Percentiles rank a stretch among this genome's conserved stretches.
These are phyloP conservation scores for Zizania latifolia DNA, from an alignment of 176 grass and related monocot species.

Conservation along the genomic window DNA sequence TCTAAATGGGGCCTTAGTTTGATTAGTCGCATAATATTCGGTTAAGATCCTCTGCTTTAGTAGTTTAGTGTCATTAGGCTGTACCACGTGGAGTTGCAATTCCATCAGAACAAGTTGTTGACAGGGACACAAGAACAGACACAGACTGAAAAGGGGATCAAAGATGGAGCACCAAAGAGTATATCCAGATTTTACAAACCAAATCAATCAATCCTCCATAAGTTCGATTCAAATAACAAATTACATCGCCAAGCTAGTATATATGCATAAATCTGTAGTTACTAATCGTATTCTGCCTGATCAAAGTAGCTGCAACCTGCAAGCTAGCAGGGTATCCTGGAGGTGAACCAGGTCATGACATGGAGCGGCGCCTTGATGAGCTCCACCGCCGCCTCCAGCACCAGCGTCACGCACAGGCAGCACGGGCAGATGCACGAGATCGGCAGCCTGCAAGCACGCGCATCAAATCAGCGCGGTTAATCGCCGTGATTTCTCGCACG, in stretches of 20 bases:
- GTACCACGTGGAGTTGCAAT: no score
- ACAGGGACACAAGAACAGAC: not conserved
- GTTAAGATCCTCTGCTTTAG: no score
- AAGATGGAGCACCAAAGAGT: no score
- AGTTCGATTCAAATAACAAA: not conserved
- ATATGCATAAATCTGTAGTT: not conserved
- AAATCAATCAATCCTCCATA: not conserved
- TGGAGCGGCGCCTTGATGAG: conserved; percentile 72
- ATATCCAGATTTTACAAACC: not conserved
- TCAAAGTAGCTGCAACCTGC: not conserved
- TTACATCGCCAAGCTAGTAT: not conserved
- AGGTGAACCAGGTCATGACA: conserved; percentile 80
- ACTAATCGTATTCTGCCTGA: not conserved
- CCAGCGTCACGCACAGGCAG: conserved; percentile 67
- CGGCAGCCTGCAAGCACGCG: conserved; percentile 36
- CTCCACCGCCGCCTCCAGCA: conserved; percentile 64
- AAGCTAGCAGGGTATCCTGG: conserved; percentile 59
- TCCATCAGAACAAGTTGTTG: not conserved
- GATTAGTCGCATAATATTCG: no score
- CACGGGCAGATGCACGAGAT: conserved; percentile 78
- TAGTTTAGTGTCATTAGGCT: no score
- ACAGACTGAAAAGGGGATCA: not conserved
- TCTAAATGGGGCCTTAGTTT: no score
- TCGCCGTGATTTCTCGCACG: not conserved
- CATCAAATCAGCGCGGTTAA: not conserved